These are phyloP conservation scores for Aspergillus flavus DNA, from an alignment of 2,329 filamentous ascomycete genomes.

Conservation along the genomic window DNA sequence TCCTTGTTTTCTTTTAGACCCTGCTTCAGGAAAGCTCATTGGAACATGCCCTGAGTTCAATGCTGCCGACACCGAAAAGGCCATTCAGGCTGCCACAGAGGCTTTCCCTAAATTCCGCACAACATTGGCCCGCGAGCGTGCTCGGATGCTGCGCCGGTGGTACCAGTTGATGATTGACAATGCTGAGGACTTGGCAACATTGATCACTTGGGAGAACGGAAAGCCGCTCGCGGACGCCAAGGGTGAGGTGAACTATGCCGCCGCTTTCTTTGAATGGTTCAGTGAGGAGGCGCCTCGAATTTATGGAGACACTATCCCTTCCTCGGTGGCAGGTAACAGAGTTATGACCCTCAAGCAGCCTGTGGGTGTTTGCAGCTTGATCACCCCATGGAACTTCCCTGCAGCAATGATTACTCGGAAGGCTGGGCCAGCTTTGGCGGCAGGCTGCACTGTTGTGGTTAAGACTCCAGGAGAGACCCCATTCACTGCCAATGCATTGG, in stretches of 20 bases:
- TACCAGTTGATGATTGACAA: constrained; percentile 68
- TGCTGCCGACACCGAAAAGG: constrained; percentile 72
- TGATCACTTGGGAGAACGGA: constrained; percentile 72
- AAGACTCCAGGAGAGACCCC: constrained; percentile 94
- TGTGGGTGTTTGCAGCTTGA: constrained; percentile 67
- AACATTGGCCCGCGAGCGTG: constrained; percentile 62
- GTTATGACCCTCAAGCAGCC: constrained; percentile 68
- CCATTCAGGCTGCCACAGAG: constrained; percentile 78
- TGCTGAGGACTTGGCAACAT: constrained; percentile 64
- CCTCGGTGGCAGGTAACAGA: constrained; percentile 61
- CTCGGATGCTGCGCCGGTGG: constrained; percentile 66
- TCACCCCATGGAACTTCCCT: constrained; percentile 69
- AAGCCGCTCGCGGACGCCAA: constrained; percentile 65
- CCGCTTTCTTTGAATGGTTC: constrained; percentile 66
- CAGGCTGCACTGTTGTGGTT: constrained; percentile 91
- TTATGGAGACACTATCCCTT: constrained; percentile 64
- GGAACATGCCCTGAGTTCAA: constrained; percentile 82
- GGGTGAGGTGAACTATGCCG: constrained; percentile 61
- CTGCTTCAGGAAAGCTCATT: constrained; percentile 77
- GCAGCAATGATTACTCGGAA: constrained; percentile 58
- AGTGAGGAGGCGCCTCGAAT: constrained; percentile 61
- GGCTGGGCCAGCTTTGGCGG: constrained; percentile 68
- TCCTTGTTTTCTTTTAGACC: constrained; percentile 59
- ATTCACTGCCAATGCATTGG: constrained; percentile 83
- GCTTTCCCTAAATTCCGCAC: constrained; percentile 67